Evolutionary conservation across 2,329 filamentous ascomycete genomes (phyloP).

Genomic region (Trichoderma cornu-damae): DNA sequence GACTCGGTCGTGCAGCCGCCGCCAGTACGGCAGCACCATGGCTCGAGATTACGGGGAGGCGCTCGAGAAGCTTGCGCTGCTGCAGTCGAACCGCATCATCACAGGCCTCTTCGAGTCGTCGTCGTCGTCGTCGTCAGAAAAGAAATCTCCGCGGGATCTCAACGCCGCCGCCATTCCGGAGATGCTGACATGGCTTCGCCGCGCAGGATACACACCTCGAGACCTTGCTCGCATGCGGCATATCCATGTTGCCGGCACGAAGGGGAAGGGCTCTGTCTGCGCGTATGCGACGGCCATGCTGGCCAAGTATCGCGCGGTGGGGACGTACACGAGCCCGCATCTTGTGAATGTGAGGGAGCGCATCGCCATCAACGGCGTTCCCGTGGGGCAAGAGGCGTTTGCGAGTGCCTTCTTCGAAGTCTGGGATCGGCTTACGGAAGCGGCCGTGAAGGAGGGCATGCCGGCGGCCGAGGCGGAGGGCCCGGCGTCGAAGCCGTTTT

Average conservation of each 20-base stretch:
- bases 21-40: slow-evolving; percentile 20
- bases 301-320: slow-evolving; percentile 48
- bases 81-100: slow-evolving; percentile 74
- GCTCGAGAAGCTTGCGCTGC: slow-evolving; percentile 65
- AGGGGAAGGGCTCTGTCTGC: slow-evolving; percentile 87
- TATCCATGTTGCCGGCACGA: slow-evolving; percentile 88
- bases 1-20: neutral
- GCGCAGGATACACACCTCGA: slow-evolving; percentile 62
- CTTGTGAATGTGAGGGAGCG: slow-evolving; percentile 78
- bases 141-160: slow-evolving; percentile 45
- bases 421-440: slow-evolving; percentile 59
- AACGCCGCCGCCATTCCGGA: slow-evolving; percentile 76
- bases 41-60: slow-evolving; percentile 56
- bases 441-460: slow-evolving; percentile 33
- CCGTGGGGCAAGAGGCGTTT: slow-evolving; percentile 64
- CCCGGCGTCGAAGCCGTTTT: slow-evolving; percentile 70
- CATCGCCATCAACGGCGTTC: slow-evolving; percentile 71
- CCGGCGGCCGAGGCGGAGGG: slow-evolving; percentile 44
- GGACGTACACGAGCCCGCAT: slow-evolving; percentile 82
- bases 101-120: slow-evolving; percentile 46
- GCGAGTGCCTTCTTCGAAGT: slow-evolving; percentile 76
- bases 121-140: slow-evolving; percentile 47
- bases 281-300: slow-evolving; percentile 79
- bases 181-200: slow-evolving; percentile 70
- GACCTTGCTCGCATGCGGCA: slow-evolving; percentile 43